phyloP scores from a whole-genome alignment of 2,329 filamentous ascomycete species.

The Diaporthe australafricana region DNA sequence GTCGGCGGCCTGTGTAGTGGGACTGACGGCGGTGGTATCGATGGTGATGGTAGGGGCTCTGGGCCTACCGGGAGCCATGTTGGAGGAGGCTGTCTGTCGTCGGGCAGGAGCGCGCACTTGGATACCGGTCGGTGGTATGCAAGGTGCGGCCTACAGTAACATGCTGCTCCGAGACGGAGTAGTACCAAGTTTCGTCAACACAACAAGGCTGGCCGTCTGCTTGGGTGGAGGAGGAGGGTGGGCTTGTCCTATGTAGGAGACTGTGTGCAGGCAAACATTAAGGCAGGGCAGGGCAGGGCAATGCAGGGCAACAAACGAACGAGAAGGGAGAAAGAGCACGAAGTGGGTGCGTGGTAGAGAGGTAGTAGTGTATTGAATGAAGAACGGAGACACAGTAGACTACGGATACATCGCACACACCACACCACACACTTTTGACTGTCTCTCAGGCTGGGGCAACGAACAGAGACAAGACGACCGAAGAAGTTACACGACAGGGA shows the following conservation, averaged over 20 bases:
- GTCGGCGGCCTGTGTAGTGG: constrained; percentile 45
- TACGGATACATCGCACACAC: background rate
- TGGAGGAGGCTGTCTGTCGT: constrained; percentile 3
- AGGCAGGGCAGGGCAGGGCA: background rate
- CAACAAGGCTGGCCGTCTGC: background rate
- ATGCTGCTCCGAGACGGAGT: constrained; percentile 31
- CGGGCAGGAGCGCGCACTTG: constrained; percentile 23
- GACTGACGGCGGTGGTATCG: constrained; percentile 58
- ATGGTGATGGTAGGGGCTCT: constrained; percentile 66
- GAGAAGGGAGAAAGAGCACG: constrained; percentile 11
- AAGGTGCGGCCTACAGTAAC: constrained; percentile 22
- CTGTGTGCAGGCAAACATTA: constrained; percentile 5
- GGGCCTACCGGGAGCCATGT: constrained; percentile 44
- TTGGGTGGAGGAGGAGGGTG: background rate
- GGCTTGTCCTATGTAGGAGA: constrained; percentile 22
- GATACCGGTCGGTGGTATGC: constrained; percentile 5
- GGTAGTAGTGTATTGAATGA: background rate
- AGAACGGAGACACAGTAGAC: background rate
- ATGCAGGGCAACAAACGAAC: background rate
- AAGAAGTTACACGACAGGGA: constrained; percentile 23
- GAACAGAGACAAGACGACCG: background rate
- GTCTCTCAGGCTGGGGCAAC: background rate
- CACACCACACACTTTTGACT: background rate
- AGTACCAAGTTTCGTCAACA: constrained; percentile 1
- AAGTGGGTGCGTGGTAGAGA: constrained; percentile 26